Evolutionary conservation across 805 yeast genomes (phyloP).

Genomic region (Candida takata): DNA sequence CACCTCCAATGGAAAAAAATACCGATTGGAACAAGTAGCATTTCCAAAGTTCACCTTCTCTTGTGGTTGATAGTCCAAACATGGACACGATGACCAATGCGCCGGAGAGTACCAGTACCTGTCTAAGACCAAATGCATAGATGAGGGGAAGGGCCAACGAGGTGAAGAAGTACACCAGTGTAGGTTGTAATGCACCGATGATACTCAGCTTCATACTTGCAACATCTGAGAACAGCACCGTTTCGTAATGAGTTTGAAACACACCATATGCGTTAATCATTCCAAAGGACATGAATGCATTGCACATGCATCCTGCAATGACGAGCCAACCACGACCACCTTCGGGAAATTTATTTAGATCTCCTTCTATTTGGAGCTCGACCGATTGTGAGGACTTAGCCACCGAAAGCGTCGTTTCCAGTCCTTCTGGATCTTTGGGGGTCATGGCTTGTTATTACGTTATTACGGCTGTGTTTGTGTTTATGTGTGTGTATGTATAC

Average conservation of each 20-base stretch:
- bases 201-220: conserved; percentile 16
- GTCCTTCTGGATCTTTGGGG: no score
- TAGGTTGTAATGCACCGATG: conserved; percentile 22
- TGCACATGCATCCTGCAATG: conserved; percentile 15
- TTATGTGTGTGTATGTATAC: no score
- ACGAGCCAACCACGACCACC: conserved; percentile 21
- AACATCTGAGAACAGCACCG: conserved; percentile 11
- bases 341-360: conserved; percentile 13
- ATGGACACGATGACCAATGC: conserved; percentile 9
- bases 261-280: conserved; percentile 21
- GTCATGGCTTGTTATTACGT: no score
- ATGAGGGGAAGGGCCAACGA: conserved; percentile 16
- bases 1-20: conserved; percentile 23
- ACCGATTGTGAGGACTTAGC: no score
- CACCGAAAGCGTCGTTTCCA: no score
- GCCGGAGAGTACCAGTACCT: conserved; percentile 9
- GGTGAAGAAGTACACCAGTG: conserved; percentile 13
- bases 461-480: no score
- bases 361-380: conserved; percentile 7
- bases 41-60: conserved; percentile 17
- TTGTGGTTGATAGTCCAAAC: conserved; percentile 17
- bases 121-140: conserved; percentile 17
- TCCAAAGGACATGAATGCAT: conserved; percentile 15
- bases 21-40: conserved; percentile 22
- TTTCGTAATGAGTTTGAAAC: conserved; percentile 21